phyloP scores from a whole-genome alignment of 495 filamentous ascomycete genomes.

The Pseudevernia furfuracea region DNA sequence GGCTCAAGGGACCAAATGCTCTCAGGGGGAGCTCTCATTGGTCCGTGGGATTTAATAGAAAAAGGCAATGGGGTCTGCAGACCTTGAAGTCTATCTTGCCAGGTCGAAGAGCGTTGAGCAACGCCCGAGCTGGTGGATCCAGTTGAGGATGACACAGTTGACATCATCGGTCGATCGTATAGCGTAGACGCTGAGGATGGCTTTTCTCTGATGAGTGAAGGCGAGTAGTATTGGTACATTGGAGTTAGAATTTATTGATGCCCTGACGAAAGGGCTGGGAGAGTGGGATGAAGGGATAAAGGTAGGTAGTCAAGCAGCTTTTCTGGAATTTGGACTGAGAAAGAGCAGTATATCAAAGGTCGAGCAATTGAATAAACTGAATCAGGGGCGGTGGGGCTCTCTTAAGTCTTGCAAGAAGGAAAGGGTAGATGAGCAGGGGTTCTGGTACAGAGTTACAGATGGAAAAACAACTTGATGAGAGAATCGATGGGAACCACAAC shows the following conservation, averaged over 20 bases:
- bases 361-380: background rate
- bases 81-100: constrained; percentile 50
- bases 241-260: background rate
- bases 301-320: background rate
- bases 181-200: constrained; percentile 6
- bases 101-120: constrained; percentile 31
- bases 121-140: constrained; percentile 15
- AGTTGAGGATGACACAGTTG: constrained; percentile 29
- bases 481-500: no score
- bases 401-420: background rate
- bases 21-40: background rate
- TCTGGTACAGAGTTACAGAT: background rate
- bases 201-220: constrained; percentile 7
- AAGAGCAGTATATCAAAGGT: background rate
- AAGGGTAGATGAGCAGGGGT: background rate
- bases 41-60: background rate
- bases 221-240: constrained; percentile 14
- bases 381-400: background rate
- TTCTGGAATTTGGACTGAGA: background rate
- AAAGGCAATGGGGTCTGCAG: constrained; percentile 24
- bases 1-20: background rate
- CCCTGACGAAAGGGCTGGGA: background rate
- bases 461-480: background rate
- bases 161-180: constrained; percentile 20
- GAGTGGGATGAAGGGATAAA: constrained; percentile 8